A percentile compares a stretch with the other conserved stretches of the same genome.
Conservation (phyloP, 805 yeast genomes). For the Nakazawaea wickerhamii region DNA sequence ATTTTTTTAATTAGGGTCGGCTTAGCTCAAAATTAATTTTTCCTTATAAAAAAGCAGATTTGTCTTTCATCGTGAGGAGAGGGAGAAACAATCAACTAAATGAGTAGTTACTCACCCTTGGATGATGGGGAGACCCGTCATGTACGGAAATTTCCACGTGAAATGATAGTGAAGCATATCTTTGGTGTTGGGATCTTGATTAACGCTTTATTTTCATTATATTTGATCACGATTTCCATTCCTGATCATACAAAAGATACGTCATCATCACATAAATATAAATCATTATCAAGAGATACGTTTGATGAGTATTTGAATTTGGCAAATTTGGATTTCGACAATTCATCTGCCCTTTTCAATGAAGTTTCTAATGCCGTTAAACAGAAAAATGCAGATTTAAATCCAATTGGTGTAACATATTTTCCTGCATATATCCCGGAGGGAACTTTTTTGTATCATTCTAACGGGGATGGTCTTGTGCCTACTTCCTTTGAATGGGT, state of each 20-base stretch:
- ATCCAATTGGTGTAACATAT: slow-evolving; percentile 52
- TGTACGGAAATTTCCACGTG: not conserved
- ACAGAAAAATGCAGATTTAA: slow-evolving; percentile 44
- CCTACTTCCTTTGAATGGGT: slow-evolving; percentile 55
- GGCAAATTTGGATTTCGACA: slow-evolving; percentile 30
- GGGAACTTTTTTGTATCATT: slow-evolving; percentile 54
- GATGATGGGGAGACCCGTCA: not conserved
- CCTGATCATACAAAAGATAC: not conserved
- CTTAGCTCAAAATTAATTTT: too few relatives aligned
- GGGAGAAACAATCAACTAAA: not conserved
- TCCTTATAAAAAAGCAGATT: too few relatives aligned
- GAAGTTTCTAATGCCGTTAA: slow-evolving; percentile 48
- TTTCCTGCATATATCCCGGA: slow-evolving; percentile 58
- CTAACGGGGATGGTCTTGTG: slow-evolving; percentile 34
- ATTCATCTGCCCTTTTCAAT: slow-evolving; percentile 53
- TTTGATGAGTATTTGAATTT: slow-evolving; percentile 21
- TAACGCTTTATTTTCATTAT: not conserved
- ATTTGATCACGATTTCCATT: not conserved
- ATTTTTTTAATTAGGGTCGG: too few relatives aligned
- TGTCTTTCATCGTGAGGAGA: not conserved
- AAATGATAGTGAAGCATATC: not conserved
- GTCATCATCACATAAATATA: not conserved
- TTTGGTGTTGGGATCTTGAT: not conserved
- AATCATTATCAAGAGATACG: slow-evolving; percentile 15
- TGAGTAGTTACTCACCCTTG: not conserved